Percentiles rank a stretch among this genome's conserved stretches.
Evolutionary conservation across 768 basidiomycete genomes (phyloP).

Genomic region (Rhizopogon vinicolor): DNA sequence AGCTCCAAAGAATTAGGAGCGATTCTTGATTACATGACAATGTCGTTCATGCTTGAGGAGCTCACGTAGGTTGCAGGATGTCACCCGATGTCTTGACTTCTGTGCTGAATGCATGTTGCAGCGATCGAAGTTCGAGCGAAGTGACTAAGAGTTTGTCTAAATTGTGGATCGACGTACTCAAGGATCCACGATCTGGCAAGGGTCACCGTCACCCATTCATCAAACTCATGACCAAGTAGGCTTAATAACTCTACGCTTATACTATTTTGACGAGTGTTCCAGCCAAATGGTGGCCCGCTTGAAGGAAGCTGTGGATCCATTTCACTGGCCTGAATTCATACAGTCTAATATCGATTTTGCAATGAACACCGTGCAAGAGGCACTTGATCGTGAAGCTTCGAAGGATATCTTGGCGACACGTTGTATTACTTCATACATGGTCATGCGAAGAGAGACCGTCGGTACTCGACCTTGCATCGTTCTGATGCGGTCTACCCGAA

Average conservation of each 20-base stretch:
- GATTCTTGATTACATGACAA: slow-evolving; percentile 24
- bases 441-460: slow-evolving; percentile 23
- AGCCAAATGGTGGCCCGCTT: slow-evolving; percentile 21
- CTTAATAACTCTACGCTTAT: neutral
- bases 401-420: slow-evolving; percentile 8
- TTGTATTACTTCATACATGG: slow-evolving; percentile 21
- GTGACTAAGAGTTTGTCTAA: slow-evolving; percentile 12
- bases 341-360: slow-evolving; percentile 18
- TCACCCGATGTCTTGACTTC: neutral
- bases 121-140: slow-evolving; percentile 21
- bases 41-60: slow-evolving; percentile 27
- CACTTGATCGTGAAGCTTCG: slow-evolving; percentile 21
- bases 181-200: slow-evolving; percentile 10
- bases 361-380: slow-evolving; percentile 19
- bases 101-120: slow-evolving; percentile 3
- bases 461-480: slow-evolving; percentile 16
- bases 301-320: slow-evolving; percentile 17
- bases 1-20: slow-evolving; percentile 14
- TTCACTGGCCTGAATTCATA: slow-evolving; percentile 25
- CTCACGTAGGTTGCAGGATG: slow-evolving; percentile 15
- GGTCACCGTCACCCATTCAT: slow-evolving; percentile 17
- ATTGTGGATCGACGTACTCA: slow-evolving; percentile 19
- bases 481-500: slow-evolving; percentile 16
- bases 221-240: slow-evolving; percentile 20
- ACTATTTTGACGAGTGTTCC: neutral